Percentiles rank a stretch among this genome's conserved stretches.
Evolutionary conservation across 2,329 filamentous ascomycete genomes (phyloP).

Genomic region (Cytospora piceae): DNA sequence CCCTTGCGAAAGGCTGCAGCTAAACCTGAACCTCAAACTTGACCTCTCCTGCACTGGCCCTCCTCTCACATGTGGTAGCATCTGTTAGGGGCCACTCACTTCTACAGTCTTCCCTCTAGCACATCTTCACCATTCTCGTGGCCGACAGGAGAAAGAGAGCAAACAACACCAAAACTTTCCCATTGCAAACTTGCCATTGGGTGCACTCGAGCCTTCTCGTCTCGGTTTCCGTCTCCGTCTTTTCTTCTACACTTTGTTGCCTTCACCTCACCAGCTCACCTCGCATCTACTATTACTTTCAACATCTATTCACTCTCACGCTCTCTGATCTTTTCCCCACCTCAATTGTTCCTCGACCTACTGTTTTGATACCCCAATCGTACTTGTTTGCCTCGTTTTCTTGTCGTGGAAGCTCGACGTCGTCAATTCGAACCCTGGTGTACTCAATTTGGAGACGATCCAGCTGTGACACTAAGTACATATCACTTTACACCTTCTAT

Average conservation of each 20-base stretch:
- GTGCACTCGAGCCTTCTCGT: slow-evolving; percentile 8
- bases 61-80: slow-evolving; percentile 19
- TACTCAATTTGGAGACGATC: not conserved
- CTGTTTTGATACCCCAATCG: not conserved
- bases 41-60: slow-evolving; percentile 12
- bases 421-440: not conserved
- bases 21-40: slow-evolving; percentile 2
- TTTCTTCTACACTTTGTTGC: too few species aligned
- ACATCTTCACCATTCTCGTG: slow-evolving; percentile 25
- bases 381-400: not conserved
- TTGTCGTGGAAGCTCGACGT: not conserved
- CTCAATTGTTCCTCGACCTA: not conserved
- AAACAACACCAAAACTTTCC: not conserved
- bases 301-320: not conserved
- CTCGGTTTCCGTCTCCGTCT: not conserved
- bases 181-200: not conserved
- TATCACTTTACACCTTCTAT: not conserved
- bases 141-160: slow-evolving; percentile 6
- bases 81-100: slow-evolving; percentile 14
- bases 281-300: not conserved
- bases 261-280: not conserved
- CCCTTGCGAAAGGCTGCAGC: slow-evolving; percentile 1
- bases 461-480: not conserved
- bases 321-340: not conserved
- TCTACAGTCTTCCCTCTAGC: slow-evolving; percentile 3